These are phyloP conservation scores for Vachellia pachyceras DNA, from an alignment of 306 rosid genomes.

Conservation along the genomic window DNA sequence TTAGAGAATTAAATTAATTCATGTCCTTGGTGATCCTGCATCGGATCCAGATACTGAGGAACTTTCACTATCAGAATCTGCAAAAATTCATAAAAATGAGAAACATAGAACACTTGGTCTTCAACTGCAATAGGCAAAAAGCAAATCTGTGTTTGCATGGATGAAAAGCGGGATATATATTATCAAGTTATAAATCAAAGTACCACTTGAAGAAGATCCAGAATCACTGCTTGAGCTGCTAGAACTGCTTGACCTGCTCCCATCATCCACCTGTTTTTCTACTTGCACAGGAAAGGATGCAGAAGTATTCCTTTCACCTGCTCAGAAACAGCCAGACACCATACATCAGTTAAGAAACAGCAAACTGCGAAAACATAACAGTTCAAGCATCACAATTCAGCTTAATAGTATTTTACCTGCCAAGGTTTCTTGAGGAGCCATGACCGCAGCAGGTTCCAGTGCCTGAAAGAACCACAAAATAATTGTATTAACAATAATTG, in stretches of 20 bases:
- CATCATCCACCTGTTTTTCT: constrained; percentile 62
- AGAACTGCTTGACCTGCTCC: constrained; percentile 95
- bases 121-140: constrained; percentile 24
- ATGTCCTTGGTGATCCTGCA: constrained; percentile 71
- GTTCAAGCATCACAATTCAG: constrained; percentile 23
- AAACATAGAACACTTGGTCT: not conserved
- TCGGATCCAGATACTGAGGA: constrained; percentile 90
- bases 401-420: constrained; percentile 50
- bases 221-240: constrained; percentile 98
- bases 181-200: constrained; percentile 21
- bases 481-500: too few relatives aligned
- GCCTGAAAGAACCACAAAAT: constrained; percentile 25
- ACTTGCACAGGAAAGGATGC: constrained; percentile 60
- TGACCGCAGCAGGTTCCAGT: constrained; percentile 51
- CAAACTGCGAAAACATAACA: constrained; percentile 13
- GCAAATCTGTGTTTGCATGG: not conserved
- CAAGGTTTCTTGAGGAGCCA: constrained; percentile 55
- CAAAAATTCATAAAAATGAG: constrained; percentile 31
- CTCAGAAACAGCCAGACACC: not conserved
- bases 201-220: constrained; percentile 97
- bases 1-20: constrained; percentile 45
- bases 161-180: not conserved
- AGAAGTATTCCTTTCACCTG: constrained; percentile 65
- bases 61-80: constrained; percentile 79
- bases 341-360: constrained; percentile 32